Evolutionary conservation across 257 asterid species (phyloP), one percentile per base, ranked within the genome.

Genomic region (Capsicum chinense): DNA sequence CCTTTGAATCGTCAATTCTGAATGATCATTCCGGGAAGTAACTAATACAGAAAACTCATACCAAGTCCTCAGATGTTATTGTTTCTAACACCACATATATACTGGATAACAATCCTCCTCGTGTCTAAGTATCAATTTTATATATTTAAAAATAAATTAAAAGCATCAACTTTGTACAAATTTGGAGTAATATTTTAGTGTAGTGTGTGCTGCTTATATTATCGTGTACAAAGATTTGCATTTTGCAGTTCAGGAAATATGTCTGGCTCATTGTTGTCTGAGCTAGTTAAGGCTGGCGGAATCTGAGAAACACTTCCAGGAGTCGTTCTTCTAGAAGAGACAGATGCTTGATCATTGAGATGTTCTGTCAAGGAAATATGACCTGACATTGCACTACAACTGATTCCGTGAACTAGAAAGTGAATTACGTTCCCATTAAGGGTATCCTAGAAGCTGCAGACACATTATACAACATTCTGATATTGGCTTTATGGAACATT

Each of bases 341-440:
- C 7, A 33, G 66, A 78, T 9, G 9, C 81, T 76, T 54, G 26
- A 78, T 54, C 37, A 14, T 54, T 54, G 50, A 78, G 64, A 54
- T 76, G 63, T 16, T 26, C 63, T 0, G 13, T 7, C 48, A 52
- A 50, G 81, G 63, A 52, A 76, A 76, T 52, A 76, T 26, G 62
- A 14, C 26, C 15, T 7, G 16, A 12, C 16, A 78, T 33, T 54
- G 50, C 48, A 33, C 63, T 78, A 54, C 9, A 14, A 33, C 33
- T 54, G 48, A 66, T 66, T 78, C 16, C 42, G 0, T 50, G 63
- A 76, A 76, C 50, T 78, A 78, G 82, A 17, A 78, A 78, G 50
- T 78, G 82, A 78, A 78, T 78, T 26, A 57, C 8, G 54, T 78
- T 33, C 82, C n/a, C 26, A 64, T 78, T 78, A 78, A 16, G 33